A percentile compares a stretch with the other conserved stretches of the same genome.
phyloP scores from a whole-genome alignment of 495 filamentous ascomycete genomes.

The Trichoderma reesei region DNA sequence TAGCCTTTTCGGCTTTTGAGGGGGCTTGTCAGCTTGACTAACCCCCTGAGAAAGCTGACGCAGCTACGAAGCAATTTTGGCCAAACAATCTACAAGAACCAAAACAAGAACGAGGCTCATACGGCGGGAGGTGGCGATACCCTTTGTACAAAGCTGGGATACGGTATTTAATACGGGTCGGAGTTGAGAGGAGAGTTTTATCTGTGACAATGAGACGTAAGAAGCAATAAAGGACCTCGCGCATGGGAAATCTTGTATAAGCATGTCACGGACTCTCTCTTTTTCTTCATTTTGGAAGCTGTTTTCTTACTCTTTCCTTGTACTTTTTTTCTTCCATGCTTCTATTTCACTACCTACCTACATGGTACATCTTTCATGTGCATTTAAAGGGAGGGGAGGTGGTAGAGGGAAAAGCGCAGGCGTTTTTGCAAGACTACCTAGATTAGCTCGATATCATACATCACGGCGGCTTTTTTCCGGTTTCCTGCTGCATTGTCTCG shows the following conservation, averaged over 20 bases:
- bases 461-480: background rate
- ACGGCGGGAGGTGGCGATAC: background rate
- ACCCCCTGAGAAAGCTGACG: no score
- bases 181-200: background rate
- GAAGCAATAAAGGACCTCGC: background rate
- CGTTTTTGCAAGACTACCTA: background rate
- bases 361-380: background rate
- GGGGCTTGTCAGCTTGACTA: background rate
- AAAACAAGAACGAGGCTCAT: background rate
- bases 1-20: background rate
- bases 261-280: constrained; percentile 6
- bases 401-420: background rate
- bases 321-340: background rate
- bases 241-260: constrained; percentile 6
- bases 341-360: background rate
- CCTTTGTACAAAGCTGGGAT: background rate
- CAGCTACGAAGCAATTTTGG: background rate
- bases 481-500: no score
- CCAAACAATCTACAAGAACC: background rate
- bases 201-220: background rate
- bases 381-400: background rate
- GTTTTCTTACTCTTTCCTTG: background rate
- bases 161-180: background rate
- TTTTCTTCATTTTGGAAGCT: background rate
- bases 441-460: background rate